phyloP scores from a whole-genome alignment of 225 moss, liverwort and hornwort genomes.

The Thuidium tamariscinum region DNA sequence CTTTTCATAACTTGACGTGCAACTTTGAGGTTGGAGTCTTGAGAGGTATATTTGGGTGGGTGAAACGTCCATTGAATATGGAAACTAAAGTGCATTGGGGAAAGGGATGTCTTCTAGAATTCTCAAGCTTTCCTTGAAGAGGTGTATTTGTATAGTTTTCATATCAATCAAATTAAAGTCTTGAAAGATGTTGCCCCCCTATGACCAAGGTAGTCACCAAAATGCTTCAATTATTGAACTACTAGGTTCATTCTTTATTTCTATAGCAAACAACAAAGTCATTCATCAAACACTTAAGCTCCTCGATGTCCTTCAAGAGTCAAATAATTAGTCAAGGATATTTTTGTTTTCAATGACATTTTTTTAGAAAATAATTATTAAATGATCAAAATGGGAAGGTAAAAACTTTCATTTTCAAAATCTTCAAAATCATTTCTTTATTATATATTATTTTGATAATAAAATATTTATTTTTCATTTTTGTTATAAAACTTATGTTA shows the following conservation, averaged over 20 bases:
- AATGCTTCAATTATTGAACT: fast-evolving
- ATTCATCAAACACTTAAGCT: fast-evolving
- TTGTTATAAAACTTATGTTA: neutral
- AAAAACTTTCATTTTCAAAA: neutral
- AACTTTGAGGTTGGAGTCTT: neutral
- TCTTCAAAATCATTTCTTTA: neutral
- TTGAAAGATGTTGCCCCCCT: fast-evolving
- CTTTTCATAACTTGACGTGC: neutral
- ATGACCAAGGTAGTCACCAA: neutral
- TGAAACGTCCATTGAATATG: neutral
- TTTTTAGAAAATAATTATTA: neutral
- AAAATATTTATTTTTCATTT: neutral
- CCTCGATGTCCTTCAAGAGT: fast-evolving
- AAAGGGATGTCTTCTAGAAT: neutral
- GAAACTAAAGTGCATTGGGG: neutral
- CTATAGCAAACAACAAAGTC: fast-evolving
- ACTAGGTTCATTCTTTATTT: neutral
- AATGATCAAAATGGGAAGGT: fast-evolving
- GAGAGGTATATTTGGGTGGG: neutral
- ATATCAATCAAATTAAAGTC: fast-evolving
- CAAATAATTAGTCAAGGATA: neutral
- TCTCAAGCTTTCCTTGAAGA: fast-evolving
- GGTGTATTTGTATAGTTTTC: neutral
- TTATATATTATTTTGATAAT: fast-evolving
- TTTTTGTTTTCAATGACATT: neutral